phyloP scores from a whole-genome alignment of 2,329 filamentous ascomycete species.

The Tolypocladium sp. region DNA sequence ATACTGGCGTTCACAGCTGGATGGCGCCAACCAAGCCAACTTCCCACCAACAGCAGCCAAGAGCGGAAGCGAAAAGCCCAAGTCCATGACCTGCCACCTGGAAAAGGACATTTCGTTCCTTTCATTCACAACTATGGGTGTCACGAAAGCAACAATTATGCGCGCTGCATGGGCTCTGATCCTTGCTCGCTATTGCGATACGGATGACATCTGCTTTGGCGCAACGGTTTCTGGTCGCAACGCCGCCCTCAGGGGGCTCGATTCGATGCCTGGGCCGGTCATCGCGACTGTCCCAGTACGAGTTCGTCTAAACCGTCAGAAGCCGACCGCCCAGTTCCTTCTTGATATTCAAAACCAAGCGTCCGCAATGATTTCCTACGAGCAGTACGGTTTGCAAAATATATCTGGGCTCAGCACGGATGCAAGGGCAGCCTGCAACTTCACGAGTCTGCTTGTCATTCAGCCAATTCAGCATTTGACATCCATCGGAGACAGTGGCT shows the following conservation, averaged over 20 bases:
- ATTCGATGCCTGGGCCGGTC: not conserved
- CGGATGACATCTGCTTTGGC: not conserved
- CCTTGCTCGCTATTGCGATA: not conserved
- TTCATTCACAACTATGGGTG: not conserved
- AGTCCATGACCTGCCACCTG: no score
- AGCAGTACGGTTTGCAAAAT: conserved; percentile 10
- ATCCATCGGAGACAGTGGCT: no score
- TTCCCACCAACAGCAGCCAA: no score
- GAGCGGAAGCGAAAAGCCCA: no score
- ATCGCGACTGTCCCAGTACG: not conserved
- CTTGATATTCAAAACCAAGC: not conserved
- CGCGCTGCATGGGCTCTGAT: not conserved
- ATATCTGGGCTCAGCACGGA: conserved; percentile 8
- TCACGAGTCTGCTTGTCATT: not conserved
- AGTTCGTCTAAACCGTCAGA: not conserved
- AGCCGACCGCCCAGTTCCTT: not conserved
- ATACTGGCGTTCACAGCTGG: no score
- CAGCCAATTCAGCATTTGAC: not conserved
- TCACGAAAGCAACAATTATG: not conserved
- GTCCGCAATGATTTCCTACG: not conserved
- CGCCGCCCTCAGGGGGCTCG: not conserved
- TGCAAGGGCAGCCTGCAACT: not conserved
- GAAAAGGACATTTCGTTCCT: no score
- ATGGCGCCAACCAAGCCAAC: no score
- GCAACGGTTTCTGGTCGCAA: not conserved